Evolutionary conservation across 139 green algal genomes (phyloP), one percentile per base, ranked within the genome.

Genomic region (Medakamo hakoo): DNA sequence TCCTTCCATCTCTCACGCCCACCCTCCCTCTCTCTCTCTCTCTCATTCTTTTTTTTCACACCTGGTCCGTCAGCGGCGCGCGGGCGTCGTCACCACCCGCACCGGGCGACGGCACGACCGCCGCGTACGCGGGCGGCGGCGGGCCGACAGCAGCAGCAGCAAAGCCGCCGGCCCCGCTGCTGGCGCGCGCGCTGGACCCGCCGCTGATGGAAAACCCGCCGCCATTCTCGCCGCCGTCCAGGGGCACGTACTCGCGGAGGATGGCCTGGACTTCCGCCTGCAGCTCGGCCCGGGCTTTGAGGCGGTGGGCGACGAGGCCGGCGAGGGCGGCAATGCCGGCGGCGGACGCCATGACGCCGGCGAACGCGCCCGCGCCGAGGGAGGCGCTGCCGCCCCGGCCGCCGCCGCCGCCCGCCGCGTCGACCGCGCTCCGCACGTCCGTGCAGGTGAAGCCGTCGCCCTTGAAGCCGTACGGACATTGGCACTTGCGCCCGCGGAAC

Each of bases 401-500:
- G 16, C 9, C 40, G 40, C 16, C 40, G 9, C 9, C 40, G 40
- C 40, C 40, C 40, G 16, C 9, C 40, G 40, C 9, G 40, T 52
- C 40, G 40, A 52, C 40, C 40, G 40, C 40, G 9, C 40, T 52
- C n/a, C n/a, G n/a, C 23, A 82, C 70, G 40, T 82, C 79, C 19
- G 69, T 14, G 30, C 80, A 85, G 4, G 57, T 52, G 24, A 68
- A 31, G 2, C 65, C 74, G 24, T 81, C 66, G 25, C 75, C 77
- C 62, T 67, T 19, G 22, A 23, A n/a, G 60, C 65, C 74, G 29
- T 30, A 29, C 30, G 75, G 78, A 57, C 79, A 86, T 24, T 73
- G 40, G 66, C 84, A 91, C 19, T 78, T 56, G n/a, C 71, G 78
- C 26, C 80, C 83, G 4, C 83, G 59, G 68, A 89, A 90, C 1